phyloP scores from a whole-genome alignment of 1,284 basidiomycete genomes.

The Waitea zeae region DNA sequence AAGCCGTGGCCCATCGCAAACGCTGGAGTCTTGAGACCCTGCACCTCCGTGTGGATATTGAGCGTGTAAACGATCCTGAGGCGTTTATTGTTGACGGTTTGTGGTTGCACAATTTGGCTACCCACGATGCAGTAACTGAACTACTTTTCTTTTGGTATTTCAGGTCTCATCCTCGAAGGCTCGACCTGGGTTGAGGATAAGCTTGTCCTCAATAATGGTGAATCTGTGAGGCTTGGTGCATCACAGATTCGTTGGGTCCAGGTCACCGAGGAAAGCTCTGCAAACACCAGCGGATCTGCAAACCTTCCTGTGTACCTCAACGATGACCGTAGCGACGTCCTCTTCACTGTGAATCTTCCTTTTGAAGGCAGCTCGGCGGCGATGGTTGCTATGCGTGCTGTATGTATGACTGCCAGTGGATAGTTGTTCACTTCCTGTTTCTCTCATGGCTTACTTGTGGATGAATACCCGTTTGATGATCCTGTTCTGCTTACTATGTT shows the following conservation, averaged over 20 bases:
- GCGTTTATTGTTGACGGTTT: conserved; percentile 78
- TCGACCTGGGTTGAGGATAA: conserved; percentile 55
- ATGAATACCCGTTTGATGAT: too few species aligned
- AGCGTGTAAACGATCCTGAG: conserved; percentile 52
- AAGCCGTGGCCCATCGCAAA: conserved; percentile 81
- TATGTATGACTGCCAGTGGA: conserved; percentile 64
- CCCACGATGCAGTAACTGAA: conserved; percentile 2
- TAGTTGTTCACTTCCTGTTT: conserved; percentile 12
- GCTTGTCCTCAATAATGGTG: conserved; percentile 69
- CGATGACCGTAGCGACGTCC: conserved; percentile 72
- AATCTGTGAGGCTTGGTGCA: conserved; percentile 54
- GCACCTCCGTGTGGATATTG: conserved; percentile 63
- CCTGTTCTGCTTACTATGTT: too few species aligned
- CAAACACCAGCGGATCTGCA: conserved; percentile 23
- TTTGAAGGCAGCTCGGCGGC: conserved; percentile 49
- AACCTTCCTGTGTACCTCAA: conserved; percentile 89
- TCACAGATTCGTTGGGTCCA: conserved; percentile 83
- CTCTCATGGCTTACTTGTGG: neutral
- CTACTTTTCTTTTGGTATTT: too few species aligned
- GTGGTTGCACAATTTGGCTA: conserved; percentile 14
- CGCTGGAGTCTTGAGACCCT: conserved; percentile 88
- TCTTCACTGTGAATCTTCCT: conserved; percentile 74
- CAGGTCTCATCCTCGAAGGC: conserved; percentile 77
- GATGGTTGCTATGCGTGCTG: conserved; percentile 62
- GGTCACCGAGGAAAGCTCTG: conserved; percentile 24